phyloP scores from a whole-genome alignment of 345 rosid genomes.

The Populus deltoides region DNA sequence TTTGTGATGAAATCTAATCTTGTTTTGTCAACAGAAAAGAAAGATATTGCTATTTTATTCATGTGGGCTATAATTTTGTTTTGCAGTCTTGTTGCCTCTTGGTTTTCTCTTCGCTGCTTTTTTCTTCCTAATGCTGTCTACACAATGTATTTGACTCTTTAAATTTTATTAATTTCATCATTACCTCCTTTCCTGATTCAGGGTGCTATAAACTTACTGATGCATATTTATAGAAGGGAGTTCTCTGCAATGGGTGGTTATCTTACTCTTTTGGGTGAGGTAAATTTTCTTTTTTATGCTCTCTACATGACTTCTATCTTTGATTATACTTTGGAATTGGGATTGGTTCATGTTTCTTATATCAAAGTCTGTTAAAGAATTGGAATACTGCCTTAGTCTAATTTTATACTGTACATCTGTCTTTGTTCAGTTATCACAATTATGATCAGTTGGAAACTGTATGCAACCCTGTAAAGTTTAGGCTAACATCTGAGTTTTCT shows the following conservation, averaged over 20 bases:
- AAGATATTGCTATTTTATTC: neutral
- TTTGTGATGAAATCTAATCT: neutral
- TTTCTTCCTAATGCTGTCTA: neutral
- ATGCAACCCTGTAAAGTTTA: neutral
- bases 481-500: neutral
- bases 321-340: neutral
- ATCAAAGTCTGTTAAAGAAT: neutral
- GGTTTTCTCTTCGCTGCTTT: neutral
- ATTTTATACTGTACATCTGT: neutral
- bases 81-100: neutral
- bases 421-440: neutral
- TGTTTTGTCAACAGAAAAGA: neutral
- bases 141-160: neutral
- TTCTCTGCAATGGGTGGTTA: constrained; percentile 93
- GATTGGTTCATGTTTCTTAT: neutral
- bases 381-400: neutral
- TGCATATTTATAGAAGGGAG: constrained; percentile 87
- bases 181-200: constrained; percentile 33
- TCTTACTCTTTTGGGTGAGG: constrained; percentile 98
- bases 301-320: neutral
- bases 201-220: constrained; percentile 95
- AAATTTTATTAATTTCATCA: neutral
- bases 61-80: neutral
- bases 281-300: constrained; percentile 29
- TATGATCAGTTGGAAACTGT: neutral